These are phyloP conservation scores for Ceratocystis smalleyi DNA, from an alignment of 2,329 filamentous ascomycete species.

Conservation along the genomic window DNA sequence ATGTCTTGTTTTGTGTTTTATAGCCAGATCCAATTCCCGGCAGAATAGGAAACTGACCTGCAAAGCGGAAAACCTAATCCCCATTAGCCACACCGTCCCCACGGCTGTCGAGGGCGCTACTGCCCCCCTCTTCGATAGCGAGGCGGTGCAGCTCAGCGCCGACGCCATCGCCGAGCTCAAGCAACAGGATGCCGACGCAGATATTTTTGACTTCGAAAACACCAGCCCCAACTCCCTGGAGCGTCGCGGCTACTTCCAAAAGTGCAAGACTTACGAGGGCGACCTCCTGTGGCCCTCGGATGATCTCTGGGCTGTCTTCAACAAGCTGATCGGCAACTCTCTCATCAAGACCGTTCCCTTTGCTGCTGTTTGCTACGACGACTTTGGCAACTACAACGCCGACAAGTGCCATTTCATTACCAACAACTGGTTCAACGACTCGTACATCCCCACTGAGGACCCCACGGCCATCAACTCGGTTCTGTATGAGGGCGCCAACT, in stretches of 20 bases:
- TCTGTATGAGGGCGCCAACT: slow-evolving; percentile 16
- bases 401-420: slow-evolving; percentile 23
- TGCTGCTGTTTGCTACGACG: slow-evolving; percentile 22
- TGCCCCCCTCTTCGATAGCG: slow-evolving; percentile 6
- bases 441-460: slow-evolving; percentile 14
- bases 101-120: background rate
- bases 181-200: slow-evolving; percentile 6
- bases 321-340: slow-evolving; percentile 22
- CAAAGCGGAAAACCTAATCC: slow-evolving; percentile 9
- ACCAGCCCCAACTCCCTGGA: background rate
- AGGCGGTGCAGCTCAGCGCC: slow-evolving; percentile 11
- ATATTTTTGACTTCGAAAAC: slow-evolving; percentile 12
- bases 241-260: slow-evolving; percentile 9
- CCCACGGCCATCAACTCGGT: slow-evolving; percentile 21
- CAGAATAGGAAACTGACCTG: slow-evolving; percentile 9
- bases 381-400: slow-evolving; percentile 19
- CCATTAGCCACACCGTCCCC: slow-evolving; percentile 9
- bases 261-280: slow-evolving; percentile 23
- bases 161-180: slow-evolving; percentile 2
- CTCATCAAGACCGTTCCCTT: slow-evolving; percentile 24
- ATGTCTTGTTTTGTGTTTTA: background rate
- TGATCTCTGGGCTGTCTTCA: slow-evolving; percentile 21
- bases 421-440: slow-evolving; percentile 18
- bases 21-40: too few relatives aligned
- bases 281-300: slow-evolving; percentile 22